Conservation (phyloP, 2,329 filamentous ascomycete genomes). For the Fusarium succisae region DNA sequence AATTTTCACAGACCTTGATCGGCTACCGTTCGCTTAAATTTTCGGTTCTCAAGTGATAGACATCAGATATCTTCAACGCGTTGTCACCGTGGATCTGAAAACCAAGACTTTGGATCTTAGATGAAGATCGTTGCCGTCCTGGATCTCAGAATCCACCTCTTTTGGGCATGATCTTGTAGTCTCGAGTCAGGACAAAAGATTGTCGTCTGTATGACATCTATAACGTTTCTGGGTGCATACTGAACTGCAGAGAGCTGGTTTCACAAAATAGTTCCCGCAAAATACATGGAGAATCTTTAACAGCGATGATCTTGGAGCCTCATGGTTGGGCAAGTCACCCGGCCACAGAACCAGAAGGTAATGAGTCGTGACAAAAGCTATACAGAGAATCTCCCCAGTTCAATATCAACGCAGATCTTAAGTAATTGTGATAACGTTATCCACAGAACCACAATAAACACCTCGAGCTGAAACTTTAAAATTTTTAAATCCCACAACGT, state of each 20-base stretch:
- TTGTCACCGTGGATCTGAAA: not conserved
- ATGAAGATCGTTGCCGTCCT: not conserved
- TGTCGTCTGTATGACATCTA: not conserved
- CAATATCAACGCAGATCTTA: not conserved
- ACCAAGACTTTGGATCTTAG: not conserved
- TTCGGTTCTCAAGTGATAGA: not conserved
- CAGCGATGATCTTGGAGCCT: not conserved
- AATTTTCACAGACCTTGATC: not conserved
- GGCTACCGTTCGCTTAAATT: not conserved
- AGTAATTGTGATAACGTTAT: not conserved
- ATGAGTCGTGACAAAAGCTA: not conserved
- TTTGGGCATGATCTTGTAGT: not conserved
- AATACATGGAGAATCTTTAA: not conserved
- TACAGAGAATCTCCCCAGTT: not conserved
- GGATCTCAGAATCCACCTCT: not conserved
- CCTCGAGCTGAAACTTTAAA: not conserved
- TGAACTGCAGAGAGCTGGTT: not conserved
- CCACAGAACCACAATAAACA: not conserved
- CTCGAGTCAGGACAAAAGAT: not conserved
- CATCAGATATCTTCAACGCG: not conserved
- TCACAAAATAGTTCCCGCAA: not conserved
- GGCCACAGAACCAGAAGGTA: not conserved
- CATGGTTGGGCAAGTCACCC: not conserved
- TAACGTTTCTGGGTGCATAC: not conserved
- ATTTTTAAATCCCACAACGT: constrained; percentile 2